A percentile compares a stretch with the other conserved stretches of the same genome.
Conservation (phyloP, 2,329 filamentous ascomycete genomes). For the Mycosphaerella sp. region DNA sequence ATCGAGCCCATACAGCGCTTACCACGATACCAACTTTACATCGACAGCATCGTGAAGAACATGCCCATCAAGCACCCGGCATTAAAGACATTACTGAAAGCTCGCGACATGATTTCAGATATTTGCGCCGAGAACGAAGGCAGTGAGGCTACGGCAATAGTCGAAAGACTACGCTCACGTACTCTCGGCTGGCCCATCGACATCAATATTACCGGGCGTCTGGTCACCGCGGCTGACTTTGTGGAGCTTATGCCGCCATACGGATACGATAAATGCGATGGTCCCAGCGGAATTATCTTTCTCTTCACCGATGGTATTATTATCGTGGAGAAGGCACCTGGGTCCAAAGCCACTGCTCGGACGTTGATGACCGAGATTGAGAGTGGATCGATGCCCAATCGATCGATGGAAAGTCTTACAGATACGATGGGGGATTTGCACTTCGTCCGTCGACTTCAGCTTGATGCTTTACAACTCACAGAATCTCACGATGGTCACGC, state of each 20-base stretch:
- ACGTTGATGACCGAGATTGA: slow-evolving; percentile 80
- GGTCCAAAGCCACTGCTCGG: slow-evolving; percentile 54
- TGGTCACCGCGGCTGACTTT: slow-evolving; percentile 76
- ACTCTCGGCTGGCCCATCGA: slow-evolving; percentile 29
- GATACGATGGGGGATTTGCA: slow-evolving; percentile 58
- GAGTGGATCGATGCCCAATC: slow-evolving; percentile 54
- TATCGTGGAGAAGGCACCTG: slow-evolving; percentile 59
- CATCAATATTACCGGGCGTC: slow-evolving; percentile 61
- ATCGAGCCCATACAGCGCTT: slow-evolving; percentile 95
- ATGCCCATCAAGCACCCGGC: slow-evolving; percentile 82
- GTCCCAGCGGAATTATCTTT: slow-evolving; percentile 59
- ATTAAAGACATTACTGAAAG: slow-evolving; percentile 73
- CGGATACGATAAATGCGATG: slow-evolving; percentile 32
- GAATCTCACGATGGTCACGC: slow-evolving; percentile 26
- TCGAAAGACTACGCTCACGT: slow-evolving; percentile 54
- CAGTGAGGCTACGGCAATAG: slow-evolving; percentile 64
- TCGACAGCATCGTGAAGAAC: slow-evolving; percentile 86
- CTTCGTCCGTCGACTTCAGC: slow-evolving; percentile 45
- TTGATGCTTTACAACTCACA: slow-evolving; percentile 25
- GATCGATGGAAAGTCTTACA: slow-evolving; percentile 44
- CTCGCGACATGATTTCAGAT: slow-evolving; percentile 87
- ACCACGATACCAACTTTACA: slow-evolving; percentile 89
- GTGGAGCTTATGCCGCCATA: slow-evolving; percentile 71
- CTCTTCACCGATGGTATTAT: slow-evolving; percentile 79
- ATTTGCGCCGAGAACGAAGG: slow-evolving; percentile 87